A percentile compares a stretch with the other conserved stretches of the same genome.
These are phyloP conservation scores for Hanseniaspora sp. DNA, from an alignment of 1,139 yeast genomes.

Conservation along the genomic window DNA sequence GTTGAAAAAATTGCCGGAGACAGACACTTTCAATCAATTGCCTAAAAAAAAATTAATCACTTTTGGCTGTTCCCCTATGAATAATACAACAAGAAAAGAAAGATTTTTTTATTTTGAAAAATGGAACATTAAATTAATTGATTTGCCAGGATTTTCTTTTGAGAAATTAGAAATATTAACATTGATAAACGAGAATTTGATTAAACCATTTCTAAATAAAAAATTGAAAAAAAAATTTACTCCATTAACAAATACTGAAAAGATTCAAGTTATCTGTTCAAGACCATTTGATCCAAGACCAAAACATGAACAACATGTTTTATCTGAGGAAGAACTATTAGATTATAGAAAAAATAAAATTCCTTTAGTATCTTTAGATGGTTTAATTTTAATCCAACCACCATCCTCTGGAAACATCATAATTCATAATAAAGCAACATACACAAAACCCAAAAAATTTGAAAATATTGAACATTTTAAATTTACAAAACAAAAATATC, in stretches of 20 bases:
- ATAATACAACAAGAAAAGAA: conserved; percentile 4
- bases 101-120: conserved; percentile 4
- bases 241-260: neutral
- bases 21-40: neutral
- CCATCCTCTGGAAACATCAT: neutral
- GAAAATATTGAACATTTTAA: neutral
- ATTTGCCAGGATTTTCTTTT: conserved; percentile 7
- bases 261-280: neutral
- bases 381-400: neutral
- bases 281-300: neutral
- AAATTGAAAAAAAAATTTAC: neutral
- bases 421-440: neutral
- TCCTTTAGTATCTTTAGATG: neutral
- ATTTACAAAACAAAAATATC: neutral
- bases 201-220: neutral
- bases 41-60: neutral
- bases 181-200: neutral
- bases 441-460: neutral
- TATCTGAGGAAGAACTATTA: neutral
- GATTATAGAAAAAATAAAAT: neutral
- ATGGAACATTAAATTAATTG: neutral
- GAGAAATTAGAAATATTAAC: neutral
- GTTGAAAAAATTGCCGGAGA: neutral
- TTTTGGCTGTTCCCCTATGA: conserved; percentile 5
- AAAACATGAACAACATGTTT: neutral